Conservation (phyloP, 148 eudicot species). For the Camellia japonica region DNA sequence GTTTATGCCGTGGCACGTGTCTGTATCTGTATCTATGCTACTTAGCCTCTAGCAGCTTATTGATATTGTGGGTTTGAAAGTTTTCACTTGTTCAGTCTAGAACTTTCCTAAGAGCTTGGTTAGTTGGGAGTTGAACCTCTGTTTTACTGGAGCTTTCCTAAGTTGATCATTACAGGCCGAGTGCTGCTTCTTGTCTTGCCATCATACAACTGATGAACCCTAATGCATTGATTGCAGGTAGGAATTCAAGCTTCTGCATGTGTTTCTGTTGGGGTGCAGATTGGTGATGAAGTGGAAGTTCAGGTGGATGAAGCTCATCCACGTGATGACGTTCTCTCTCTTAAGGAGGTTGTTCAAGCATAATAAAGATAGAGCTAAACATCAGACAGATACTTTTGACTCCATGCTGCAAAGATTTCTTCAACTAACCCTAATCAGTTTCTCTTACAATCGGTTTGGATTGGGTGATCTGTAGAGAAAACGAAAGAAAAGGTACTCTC, state of each 20-base stretch:
- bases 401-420: background rate
- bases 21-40: too few species aligned
- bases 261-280: constrained; percentile 67
- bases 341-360: constrained; percentile 50
- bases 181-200: background rate
- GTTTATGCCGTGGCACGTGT: too few species aligned
- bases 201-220: background rate
- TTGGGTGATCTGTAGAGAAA: too few species aligned
- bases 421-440: background rate
- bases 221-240: constrained; percentile 41
- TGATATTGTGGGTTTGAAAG: background rate
- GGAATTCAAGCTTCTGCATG: constrained; percentile 83
- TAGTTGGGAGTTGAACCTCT: background rate
- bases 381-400: background rate
- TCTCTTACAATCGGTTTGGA: background rate
- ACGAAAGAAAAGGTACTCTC: too few species aligned
- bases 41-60: too few species aligned
- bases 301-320: constrained; percentile 80
- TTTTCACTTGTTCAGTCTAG: background rate
- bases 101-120: too few species aligned
- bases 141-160: background rate
- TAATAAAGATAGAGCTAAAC: background rate
- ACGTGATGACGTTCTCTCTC: constrained; percentile 64
- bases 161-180: background rate
- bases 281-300: constrained; percentile 85